Conservation (phyloP, 1,284 basidiomycete genomes). For the Rhodotorula sp. region DNA sequence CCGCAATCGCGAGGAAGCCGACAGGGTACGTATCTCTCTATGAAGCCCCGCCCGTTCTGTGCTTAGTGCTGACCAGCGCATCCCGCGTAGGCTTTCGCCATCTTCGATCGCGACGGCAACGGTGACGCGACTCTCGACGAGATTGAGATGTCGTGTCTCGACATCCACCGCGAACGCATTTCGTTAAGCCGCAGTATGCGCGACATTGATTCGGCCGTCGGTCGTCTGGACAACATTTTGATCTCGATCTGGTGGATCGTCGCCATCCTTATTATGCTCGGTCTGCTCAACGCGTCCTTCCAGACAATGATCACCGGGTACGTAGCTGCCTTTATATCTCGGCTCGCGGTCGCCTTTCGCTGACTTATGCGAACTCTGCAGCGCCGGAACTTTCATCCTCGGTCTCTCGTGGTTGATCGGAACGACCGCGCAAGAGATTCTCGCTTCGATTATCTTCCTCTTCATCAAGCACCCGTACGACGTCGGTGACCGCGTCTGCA, state of each 20-base stretch:
- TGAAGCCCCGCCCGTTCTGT: background rate
- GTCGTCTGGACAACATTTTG: conserved; percentile 49
- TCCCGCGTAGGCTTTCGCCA: conserved; percentile 58
- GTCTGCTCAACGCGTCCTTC: conserved; percentile 44
- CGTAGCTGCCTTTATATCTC: background rate
- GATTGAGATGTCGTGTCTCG: conserved; percentile 71
- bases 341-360: background rate
- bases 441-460: conserved; percentile 57
- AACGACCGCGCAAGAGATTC: conserved; percentile 39
- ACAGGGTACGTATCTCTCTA: conserved; percentile 45
- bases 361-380: conserved; percentile 5
- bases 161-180: conserved; percentile 79
- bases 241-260: conserved; percentile 46
- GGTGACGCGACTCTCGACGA: conserved; percentile 74
- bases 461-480: conserved; percentile 69
- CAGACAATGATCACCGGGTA: conserved; percentile 41
- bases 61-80: background rate
- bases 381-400: conserved; percentile 45
- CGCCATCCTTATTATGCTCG: conserved; percentile 44
- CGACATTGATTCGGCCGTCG: conserved; percentile 85
- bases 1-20: conserved; percentile 64
- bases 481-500: conserved; percentile 71
- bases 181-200: conserved; percentile 83
- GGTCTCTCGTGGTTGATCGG: conserved; percentile 57
- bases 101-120: conserved; percentile 82